These are phyloP conservation scores for Exophiala mesophila DNA, from an alignment of 2,329 filamentous ascomycete genomes.

Conservation along the genomic window DNA sequence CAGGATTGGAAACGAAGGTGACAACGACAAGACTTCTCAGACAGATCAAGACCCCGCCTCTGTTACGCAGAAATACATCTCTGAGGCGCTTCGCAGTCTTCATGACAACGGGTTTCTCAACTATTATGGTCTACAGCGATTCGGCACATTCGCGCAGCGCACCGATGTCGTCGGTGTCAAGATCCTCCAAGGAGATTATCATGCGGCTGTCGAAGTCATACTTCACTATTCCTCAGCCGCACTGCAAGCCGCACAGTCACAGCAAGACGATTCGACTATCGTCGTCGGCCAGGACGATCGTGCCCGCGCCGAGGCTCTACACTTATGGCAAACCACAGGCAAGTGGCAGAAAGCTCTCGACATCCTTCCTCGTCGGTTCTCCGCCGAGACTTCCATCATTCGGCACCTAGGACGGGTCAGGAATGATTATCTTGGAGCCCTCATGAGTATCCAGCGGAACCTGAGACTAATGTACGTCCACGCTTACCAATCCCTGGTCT, in stretches of 20 bases:
- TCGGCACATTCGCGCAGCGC: constrained; percentile 79
- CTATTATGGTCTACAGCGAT: constrained; percentile 96
- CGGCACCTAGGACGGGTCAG: constrained; percentile 59
- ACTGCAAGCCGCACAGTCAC: constrained; percentile 49
- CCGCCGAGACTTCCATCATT: constrained; percentile 73
- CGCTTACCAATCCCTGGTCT: constrained; percentile 90
- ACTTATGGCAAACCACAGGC: constrained; percentile 63
- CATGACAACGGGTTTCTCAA: constrained; percentile 81
- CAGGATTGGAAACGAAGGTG: constrained; percentile 40
- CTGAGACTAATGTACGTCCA: constrained; percentile 93
- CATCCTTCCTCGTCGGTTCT: constrained; percentile 72
- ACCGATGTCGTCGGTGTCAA: constrained; percentile 81
- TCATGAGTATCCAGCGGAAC: constrained; percentile 73
- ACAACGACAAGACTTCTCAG: constrained; percentile 32
- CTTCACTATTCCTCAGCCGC: constrained; percentile 65
- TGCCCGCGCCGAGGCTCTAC: constrained; percentile 71
- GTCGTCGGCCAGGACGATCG: constrained; percentile 58
- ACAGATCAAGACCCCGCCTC: constrained; percentile 28
- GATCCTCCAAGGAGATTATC: constrained; percentile 75
- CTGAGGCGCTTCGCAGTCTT: constrained; percentile 61
- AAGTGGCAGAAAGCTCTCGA: constrained; percentile 58
- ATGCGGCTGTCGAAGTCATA: constrained; percentile 73
- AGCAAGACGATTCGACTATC: constrained; percentile 31
- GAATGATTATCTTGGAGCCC: constrained; percentile 73
- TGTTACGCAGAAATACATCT: constrained; percentile 48